These are phyloP conservation scores for Penicillium sp. DNA, from an alignment of 2,329 filamentous ascomycete genomes.

Conservation along the genomic window DNA sequence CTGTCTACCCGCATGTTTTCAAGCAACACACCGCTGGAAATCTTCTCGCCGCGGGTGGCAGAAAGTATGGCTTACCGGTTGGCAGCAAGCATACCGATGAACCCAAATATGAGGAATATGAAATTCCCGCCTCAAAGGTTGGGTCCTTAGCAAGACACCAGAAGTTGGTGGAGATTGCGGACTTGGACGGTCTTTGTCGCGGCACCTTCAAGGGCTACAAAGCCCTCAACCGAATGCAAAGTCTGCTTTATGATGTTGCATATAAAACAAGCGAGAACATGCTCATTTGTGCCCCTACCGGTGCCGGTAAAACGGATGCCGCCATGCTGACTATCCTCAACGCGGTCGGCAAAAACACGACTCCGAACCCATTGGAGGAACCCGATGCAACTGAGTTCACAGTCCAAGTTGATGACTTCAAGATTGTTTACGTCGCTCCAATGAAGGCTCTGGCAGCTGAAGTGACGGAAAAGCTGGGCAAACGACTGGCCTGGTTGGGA, in stretches of 20 bases:
- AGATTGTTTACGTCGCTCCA: conserved; percentile 96
- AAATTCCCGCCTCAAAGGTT: conserved; percentile 78
- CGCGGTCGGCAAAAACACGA: conserved; percentile 80
- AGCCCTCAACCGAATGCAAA: conserved; percentile 95
- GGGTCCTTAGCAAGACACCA: conserved; percentile 72
- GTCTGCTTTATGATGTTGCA: conserved; percentile 89
- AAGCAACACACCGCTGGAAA: conserved; percentile 81
- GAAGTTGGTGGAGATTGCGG: conserved; percentile 74
- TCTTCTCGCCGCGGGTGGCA: conserved; percentile 74
- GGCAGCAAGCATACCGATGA: conserved; percentile 72
- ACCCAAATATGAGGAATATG: conserved; percentile 85
- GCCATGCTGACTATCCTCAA: conserved; percentile 96
- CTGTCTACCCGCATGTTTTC: conserved; percentile 92
- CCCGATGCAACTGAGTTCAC: conserved; percentile 74
- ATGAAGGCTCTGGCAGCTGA: conserved; percentile 99
- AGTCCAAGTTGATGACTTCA: conserved; percentile 86
- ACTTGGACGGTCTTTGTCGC: conserved; percentile 84
- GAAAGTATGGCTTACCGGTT: conserved; percentile 77
- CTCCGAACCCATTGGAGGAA: conserved; percentile 76
- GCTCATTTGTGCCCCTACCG: conserved; percentile 96
- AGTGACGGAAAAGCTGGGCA: conserved; percentile 91
- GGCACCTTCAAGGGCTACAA: conserved; percentile 96
- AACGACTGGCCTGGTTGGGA: conserved; percentile 88
- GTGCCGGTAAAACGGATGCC: conserved; percentile 97
- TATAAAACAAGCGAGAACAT: conserved; percentile 98